Percentiles rank a stretch among this genome's conserved stretches.
Evolutionary conservation across 495 filamentous ascomycete genomes (phyloP).

Genomic region (Mycothermus thermophilus): DNA sequence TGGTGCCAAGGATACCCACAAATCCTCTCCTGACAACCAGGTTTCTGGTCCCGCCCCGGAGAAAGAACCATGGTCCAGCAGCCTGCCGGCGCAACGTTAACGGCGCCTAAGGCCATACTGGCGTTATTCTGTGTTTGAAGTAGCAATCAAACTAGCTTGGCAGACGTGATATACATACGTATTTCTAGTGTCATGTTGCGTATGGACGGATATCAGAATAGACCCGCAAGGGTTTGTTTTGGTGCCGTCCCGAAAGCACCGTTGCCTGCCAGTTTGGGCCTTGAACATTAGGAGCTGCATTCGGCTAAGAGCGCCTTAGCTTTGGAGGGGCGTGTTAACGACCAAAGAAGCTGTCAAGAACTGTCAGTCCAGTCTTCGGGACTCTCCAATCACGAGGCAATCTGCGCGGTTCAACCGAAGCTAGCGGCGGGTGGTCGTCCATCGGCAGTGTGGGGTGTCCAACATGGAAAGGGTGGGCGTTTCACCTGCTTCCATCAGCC

Average conservation of each 20-base stretch:
- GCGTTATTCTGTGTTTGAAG: too few species aligned
- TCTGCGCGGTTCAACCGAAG: conserved; percentile 12
- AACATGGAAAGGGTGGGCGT: conserved; percentile 1
- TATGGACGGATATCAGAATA: too few species aligned
- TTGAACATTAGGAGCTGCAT: conserved; percentile 9
- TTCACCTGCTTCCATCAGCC: conserved; percentile 9
- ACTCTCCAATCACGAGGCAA: conserved; percentile 15
- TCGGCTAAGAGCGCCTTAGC: conserved; percentile 14
- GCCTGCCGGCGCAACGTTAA: too few species aligned
- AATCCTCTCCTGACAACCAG: too few species aligned
- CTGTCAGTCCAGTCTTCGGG: conserved; percentile 3
- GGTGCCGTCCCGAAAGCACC: too few species aligned
- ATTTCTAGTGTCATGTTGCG: too few species aligned
- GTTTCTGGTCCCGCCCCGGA: too few species aligned
- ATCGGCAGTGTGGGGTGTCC: conserved; percentile 5
- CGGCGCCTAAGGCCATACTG: too few species aligned
- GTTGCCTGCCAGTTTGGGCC: conserved; percentile 3
- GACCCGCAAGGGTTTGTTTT: too few species aligned
- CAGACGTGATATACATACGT: too few species aligned
- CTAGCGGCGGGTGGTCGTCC: conserved; percentile 10
- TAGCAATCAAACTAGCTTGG: too few species aligned
- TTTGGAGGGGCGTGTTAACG: conserved; percentile 5
- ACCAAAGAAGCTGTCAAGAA: conserved; percentile 14
- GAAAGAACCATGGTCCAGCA: too few species aligned
- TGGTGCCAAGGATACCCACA: conserved; percentile 13